Base-by-base conservation (phyloP, 202 grass and related monocot genomes). In the Schoenoplectus tabernaemontani region DNA sequence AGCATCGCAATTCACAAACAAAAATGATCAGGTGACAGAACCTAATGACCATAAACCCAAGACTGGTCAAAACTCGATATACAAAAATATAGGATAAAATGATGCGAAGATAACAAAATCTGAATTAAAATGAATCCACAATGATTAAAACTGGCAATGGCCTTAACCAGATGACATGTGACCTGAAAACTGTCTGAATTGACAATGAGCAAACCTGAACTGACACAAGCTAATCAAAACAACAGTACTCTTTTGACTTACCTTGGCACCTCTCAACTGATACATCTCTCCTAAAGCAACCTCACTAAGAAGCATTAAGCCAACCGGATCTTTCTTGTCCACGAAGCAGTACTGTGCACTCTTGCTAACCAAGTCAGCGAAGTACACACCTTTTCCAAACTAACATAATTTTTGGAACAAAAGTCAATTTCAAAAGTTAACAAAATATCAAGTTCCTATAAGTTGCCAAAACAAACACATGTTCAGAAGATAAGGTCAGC, bases 361-460 rank as follows among this genome's bases (percentile, higher is more conserved):
- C 87, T 97, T 97, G 85, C 94, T 97, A 78, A 89, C 89, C 72
- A 97, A 83, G 82, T 97, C 94, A 58, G 94, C 91, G n/a, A 97
- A 97, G 87, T 97, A 97, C 56, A 97, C 77, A 5, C 94, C 94
- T 90, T 97, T 97, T 57, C 91, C 94, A 61, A 97, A 97, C 94
- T 97, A 70, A 67, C 13, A 83, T 74, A 56, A 60, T 24, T 38
- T 5, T 32, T 77, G 23, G 28, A 58, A 63, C 41, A 84, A 75
- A 85, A 56, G 5, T 64, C 60, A 84, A 46, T 17, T 59, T 44
- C 17, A 86, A 8, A 23, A 78, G 37, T 51, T 23, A 78, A 77
- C 79, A 64, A 59, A 64, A 61, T 15, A 73, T 30, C 13, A 83
- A 19, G 54, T 57, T 37, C 44, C 19, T 48, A 3, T 62, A 36